These are phyloP conservation scores for Kurtzmaniella fragi DNA, from an alignment of 805 yeast genomes.

Conservation along the genomic window DNA sequence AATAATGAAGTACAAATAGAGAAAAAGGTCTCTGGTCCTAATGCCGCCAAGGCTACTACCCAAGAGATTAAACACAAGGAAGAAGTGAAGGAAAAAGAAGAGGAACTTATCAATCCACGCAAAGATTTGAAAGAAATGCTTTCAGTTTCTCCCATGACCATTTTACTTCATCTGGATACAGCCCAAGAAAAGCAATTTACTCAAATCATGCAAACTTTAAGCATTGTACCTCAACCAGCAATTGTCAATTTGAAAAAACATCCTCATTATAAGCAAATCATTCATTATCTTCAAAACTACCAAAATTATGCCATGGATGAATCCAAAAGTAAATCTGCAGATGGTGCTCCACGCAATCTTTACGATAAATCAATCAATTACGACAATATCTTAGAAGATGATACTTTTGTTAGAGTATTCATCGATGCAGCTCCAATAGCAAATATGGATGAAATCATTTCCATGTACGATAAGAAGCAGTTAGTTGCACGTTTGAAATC, in stretches of 20 bases:
- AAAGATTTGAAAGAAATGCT: constrained; percentile 27
- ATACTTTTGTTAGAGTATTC: constrained; percentile 26
- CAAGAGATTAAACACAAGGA: no score
- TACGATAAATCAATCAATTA: constrained; percentile 2
- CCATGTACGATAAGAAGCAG: constrained; percentile 13
- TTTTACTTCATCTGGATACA: constrained; percentile 15
- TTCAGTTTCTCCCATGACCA: constrained; percentile 22
- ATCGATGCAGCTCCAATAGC: constrained; percentile 31
- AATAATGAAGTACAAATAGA: no score
- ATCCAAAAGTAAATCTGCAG: neutral
- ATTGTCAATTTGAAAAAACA: constrained; percentile 25
- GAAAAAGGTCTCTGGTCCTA: no score
- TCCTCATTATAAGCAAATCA: constrained; percentile 22
- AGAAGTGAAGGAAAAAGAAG: constrained; percentile 1
- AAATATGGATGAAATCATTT: constrained; percentile 19
- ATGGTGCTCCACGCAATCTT: neutral
- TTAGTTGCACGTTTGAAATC: constrained; percentile 18
- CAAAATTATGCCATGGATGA: constrained; percentile 4
- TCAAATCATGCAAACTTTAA: constrained; percentile 15
- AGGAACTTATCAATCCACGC: constrained; percentile 10
- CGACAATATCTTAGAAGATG: constrained; percentile 6
- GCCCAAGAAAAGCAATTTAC: constrained; percentile 11
- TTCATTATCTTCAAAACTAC: constrained; percentile 19
- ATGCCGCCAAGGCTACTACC: no score
- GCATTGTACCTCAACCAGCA: constrained; percentile 29